Evolutionary conservation across 2,329 filamentous ascomycete genomes (phyloP), one percentile per base, ranked within the genome.

Genomic region (Parastagonospora nodorum): DNA sequence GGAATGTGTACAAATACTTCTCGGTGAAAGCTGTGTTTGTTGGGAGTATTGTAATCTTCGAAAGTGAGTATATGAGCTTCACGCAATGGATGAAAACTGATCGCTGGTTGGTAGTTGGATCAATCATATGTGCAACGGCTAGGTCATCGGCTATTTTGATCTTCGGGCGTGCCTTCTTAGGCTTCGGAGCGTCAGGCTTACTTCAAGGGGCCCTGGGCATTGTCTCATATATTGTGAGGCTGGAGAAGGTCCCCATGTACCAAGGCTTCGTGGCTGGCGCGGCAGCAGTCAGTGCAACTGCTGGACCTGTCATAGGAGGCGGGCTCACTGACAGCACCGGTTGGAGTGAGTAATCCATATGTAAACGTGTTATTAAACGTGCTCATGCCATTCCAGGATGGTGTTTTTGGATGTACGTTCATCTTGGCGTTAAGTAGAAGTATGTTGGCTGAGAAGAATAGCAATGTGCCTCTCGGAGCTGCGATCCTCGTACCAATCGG

Each of bases 21-120:
- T 64, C 73, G 9, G 69, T 81, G 42, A 78, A 78, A 57, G 77
- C 64, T 33, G 69, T 72, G 2, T 84, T 78, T 64, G 68, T 82
- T 3, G 37, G 58, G 4, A 61, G 58, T 24, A 64, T 78, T 14
- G 45, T 67, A 8, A 53, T 78, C 29, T 78, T 78, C 45, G 75
- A 78, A 55, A 9, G 43, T 38, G 29, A 10, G 19, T 5, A 39
- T 3, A 24, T 8, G 8, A 2, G 9, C 8, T 39, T 12, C 11
- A n/a, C 9, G n/a, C n/a, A n/a, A 19, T 16, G 15, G 15, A 19
- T 2, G 2, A 7, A 2, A 24, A 19, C 16, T 19, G 19, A 11
- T 39, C 11, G 9, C 24, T 5, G 19, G 19, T 11, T 79, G 58
- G 76, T 78, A 55, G 55, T 79, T 37, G 78, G 78, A 3, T 75